A percentile compares a stretch with the other conserved stretches of the same genome.
Evolutionary conservation across 495 filamentous ascomycete species (phyloP).

Genomic region (Penicillium flavigenum): DNA sequence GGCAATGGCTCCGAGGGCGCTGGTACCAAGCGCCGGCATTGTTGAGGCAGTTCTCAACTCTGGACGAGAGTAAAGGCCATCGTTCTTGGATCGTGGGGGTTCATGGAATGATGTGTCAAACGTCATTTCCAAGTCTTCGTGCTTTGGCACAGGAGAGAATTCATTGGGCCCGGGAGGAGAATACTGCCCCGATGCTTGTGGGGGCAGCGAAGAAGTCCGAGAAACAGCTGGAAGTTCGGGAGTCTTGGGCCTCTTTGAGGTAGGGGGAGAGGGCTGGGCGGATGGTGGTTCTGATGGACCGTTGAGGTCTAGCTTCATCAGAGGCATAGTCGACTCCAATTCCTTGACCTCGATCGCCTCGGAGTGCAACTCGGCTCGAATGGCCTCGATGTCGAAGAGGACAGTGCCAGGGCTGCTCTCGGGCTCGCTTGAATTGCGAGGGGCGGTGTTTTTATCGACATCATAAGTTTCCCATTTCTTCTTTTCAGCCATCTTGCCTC

Average conservation of each 20-base stretch:
- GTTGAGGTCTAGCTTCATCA: constrained; percentile 75
- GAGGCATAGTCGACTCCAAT: constrained; percentile 81
- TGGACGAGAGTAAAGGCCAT: constrained; percentile 30
- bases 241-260: constrained; percentile 52
- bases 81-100: constrained; percentile 24
- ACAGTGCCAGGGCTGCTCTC: constrained; percentile 49
- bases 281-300: constrained; percentile 27
- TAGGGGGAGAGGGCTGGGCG: constrained; percentile 32
- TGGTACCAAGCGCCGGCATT: constrained; percentile 31
- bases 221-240: constrained; percentile 23
- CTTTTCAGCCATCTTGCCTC: constrained; percentile 71
- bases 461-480: constrained; percentile 97
- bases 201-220: constrained; percentile 38
- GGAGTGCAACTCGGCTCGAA: constrained; percentile 78
- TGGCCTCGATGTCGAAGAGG: constrained; percentile 94
- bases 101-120: constrained; percentile 65
- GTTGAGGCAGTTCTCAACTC: constrained; percentile 45
- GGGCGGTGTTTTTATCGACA: constrained; percentile 38
- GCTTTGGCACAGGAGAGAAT: constrained; percentile 28
- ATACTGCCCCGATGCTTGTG: constrained; percentile 18
- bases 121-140: constrained; percentile 64
- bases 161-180: constrained; percentile 22
- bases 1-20: constrained; percentile 39
- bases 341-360: constrained; percentile 76
- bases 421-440: constrained; percentile 27